A percentile compares a stretch with the other conserved stretches of the same genome.
Conservation (phyloP, 345 rosid genomes). For the Psidium friedrichsthalianum region DNA sequence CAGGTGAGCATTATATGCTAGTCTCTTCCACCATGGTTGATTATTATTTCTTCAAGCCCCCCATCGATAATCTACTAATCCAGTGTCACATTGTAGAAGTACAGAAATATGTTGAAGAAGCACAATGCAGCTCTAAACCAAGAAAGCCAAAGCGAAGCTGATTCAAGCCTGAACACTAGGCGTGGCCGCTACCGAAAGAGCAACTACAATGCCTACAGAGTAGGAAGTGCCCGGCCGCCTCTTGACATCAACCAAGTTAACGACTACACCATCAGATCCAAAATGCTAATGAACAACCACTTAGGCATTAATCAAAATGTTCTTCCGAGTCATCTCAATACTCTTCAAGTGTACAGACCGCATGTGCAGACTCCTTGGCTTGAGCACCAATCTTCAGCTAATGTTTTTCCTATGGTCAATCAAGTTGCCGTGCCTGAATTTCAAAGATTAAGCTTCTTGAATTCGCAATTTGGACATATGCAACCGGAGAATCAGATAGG, state of each 20-base stretch:
- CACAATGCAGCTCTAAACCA: neutral
- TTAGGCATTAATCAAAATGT: neutral
- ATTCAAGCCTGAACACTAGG: neutral
- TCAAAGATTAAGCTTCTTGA: neutral
- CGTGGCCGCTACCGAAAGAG: neutral
- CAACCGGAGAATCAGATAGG: neutral
- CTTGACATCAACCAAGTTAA: neutral
- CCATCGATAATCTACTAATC: neutral
- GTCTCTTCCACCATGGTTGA: neutral
- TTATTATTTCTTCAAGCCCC: neutral
- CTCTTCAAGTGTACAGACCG: neutral
- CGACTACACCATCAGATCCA: neutral
- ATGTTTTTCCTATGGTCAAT: neutral
- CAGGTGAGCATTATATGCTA: conserved; percentile 7
- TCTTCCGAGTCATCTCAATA: neutral
- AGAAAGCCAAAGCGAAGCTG: neutral
- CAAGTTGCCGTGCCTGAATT: neutral
- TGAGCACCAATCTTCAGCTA: neutral
- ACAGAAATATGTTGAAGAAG: conserved; percentile 3
- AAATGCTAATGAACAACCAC: neutral
- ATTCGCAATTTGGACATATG: neutral
- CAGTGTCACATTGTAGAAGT: neutral
- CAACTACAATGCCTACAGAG: neutral
- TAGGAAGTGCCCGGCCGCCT: neutral
- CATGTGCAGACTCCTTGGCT: neutral